Base-by-base conservation (phyloP, 805 yeast species). In the Candida dajiaensis region DNA sequence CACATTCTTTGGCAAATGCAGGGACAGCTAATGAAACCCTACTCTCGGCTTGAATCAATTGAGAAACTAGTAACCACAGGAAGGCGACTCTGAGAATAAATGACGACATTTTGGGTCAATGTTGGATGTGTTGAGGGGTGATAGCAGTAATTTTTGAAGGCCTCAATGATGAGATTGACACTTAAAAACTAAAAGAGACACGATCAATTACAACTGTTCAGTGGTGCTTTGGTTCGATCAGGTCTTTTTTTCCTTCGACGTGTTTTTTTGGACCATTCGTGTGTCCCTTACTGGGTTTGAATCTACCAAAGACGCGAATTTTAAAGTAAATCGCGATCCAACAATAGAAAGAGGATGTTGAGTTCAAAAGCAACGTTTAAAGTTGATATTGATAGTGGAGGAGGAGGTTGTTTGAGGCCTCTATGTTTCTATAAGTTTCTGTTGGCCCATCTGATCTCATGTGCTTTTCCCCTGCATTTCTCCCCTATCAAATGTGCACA, bases 1-100 rank as follows among this genome's bases (percentile, higher is more conserved):
- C 54, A 54, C 77, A 73, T 51, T 73, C 77, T 45, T 67, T 69
- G 20, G 71, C 67, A 48, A 71, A 71, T 0, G 77, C 50, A 8
- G 62, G 62, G 39, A 58, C 53, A 6, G 44, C 45, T 15, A 58
- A 15, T 9, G 62, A 57, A 41, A 58, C 52, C 43, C 57, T 52
- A 22, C 56, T 48, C n/a, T 55, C 40, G 1, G 59, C 59, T 4
- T 31, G 23, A 16, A 39, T 54, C 6, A 22, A n/a, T 33, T 42
- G 35, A 16, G 41, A 15, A 25, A 41, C 25, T 12, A 45, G 29
- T 13, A 45, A 18, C 20, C 29, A 18, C 8, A 44, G 28, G 18
- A 44, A 36, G 39, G 23, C 36, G 4, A 33, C 20, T 33, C 16
- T 33, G 20, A 16, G 20, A 4, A 33, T 33, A 5, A 33, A 33